Evolutionary conservation across 192 early-diverging fungal genomes (phyloP).

Genomic region (Coemansia sp.): DNA sequence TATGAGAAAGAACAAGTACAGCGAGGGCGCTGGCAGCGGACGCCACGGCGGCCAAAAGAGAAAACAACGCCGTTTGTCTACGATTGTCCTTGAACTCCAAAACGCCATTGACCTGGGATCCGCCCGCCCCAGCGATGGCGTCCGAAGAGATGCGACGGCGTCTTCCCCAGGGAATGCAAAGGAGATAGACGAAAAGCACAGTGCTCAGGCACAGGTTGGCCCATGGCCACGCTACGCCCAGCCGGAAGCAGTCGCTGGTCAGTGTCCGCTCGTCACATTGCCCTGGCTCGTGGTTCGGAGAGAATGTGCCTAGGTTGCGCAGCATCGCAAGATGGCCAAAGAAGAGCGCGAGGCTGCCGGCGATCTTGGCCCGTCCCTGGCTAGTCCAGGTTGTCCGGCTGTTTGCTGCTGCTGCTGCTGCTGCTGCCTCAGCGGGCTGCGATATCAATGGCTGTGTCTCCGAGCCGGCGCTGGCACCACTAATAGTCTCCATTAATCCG

Average conservation of each 20-base stretch:
- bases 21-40: not conserved
- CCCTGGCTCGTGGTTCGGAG: too few species aligned
- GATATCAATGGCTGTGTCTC: too few species aligned
- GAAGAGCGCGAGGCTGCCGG: too few species aligned
- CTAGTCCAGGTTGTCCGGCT: too few species aligned
- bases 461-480: too few species aligned
- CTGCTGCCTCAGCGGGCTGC: too few species aligned
- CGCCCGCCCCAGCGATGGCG: not conserved
- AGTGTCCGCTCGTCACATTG: too few species aligned
- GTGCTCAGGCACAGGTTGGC: constrained; percentile 19
- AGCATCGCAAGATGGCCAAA: too few species aligned
- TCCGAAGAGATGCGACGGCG: not conserved
- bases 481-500: too few species aligned
- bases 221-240: constrained; percentile 33
- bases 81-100: not conserved
- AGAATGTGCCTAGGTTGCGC: too few species aligned
- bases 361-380: too few species aligned
- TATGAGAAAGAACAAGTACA: not conserved
- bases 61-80: not conserved
- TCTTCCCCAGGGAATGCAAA: constrained; percentile 7
- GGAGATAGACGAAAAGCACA: constrained; percentile 1
- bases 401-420: too few species aligned
- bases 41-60: not conserved
- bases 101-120: not conserved
- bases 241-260: constrained; percentile 32